These are phyloP conservation scores for Paraphoma chrysanthemicola DNA, from an alignment of 2,329 filamentous ascomycete species.

Conservation along the genomic window DNA sequence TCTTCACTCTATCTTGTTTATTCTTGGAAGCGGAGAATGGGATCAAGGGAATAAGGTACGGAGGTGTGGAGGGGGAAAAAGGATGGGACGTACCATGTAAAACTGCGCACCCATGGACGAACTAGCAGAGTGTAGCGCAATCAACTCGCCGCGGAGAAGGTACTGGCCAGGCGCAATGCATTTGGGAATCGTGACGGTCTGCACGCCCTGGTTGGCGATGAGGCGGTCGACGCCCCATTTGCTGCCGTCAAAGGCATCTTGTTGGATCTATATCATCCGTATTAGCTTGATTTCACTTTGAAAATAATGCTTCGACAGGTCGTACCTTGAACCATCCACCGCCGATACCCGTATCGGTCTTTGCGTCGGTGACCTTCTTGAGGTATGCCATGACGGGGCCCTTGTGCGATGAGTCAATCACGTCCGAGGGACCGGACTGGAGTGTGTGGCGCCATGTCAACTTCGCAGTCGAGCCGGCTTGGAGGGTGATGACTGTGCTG, in stretches of 20 bases:
- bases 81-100: slow-evolving; percentile 44
- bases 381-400: slow-evolving; percentile 65
- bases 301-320: background rate
- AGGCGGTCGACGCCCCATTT: slow-evolving; percentile 46
- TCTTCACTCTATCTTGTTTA: background rate
- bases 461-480: slow-evolving; percentile 58
- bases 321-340: slow-evolving; percentile 28
- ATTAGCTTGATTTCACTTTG: background rate
- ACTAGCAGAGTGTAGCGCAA: slow-evolving; percentile 50
- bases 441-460: slow-evolving; percentile 67
- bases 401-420: slow-evolving; percentile 64
- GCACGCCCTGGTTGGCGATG: slow-evolving; percentile 52
- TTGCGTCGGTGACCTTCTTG: slow-evolving; percentile 62
- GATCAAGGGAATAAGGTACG: no score
- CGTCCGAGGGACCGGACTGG: slow-evolving; percentile 54
- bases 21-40: background rate
- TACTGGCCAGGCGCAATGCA: slow-evolving; percentile 50
- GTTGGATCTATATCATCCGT: slow-evolving; percentile 44
- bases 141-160: slow-evolving; percentile 52
- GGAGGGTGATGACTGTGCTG: slow-evolving; percentile 47
- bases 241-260: slow-evolving; percentile 47
- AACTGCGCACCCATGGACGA: slow-evolving; percentile 50
- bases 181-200: slow-evolving; percentile 46
- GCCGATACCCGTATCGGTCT: slow-evolving; percentile 37
- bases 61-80: no score